phyloP scores from a whole-genome alignment of 1,284 basidiomycete species.

The Schizophyllum amplum region DNA sequence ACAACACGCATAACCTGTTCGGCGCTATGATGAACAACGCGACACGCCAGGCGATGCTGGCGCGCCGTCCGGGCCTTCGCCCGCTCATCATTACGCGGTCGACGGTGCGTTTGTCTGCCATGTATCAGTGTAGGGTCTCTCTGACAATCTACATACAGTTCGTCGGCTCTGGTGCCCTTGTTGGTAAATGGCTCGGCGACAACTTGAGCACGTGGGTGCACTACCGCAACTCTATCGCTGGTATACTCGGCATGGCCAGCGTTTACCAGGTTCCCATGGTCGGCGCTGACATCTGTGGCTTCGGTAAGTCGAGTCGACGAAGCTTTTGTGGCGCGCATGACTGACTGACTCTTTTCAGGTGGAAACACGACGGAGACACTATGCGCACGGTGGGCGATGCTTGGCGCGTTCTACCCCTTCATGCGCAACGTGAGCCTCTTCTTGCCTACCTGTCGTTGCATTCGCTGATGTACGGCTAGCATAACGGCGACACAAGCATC shows the following conservation, averaged over 20 bases:
- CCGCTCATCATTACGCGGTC: slow-evolving; percentile 67
- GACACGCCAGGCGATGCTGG: slow-evolving; percentile 54
- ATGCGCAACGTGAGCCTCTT: slow-evolving; percentile 50
- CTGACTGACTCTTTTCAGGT: slow-evolving; percentile 20
- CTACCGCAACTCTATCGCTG: slow-evolving; percentile 51
- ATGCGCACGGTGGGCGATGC: slow-evolving; percentile 61
- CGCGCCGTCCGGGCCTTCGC: slow-evolving; percentile 49
- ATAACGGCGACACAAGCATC: slow-evolving; percentile 45
- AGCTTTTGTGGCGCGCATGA: neutral
- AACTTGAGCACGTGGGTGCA: slow-evolving; percentile 51
- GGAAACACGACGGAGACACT: slow-evolving; percentile 54
- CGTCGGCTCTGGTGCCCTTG: slow-evolving; percentile 53
- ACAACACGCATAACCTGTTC: slow-evolving; percentile 62
- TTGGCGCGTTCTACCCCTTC: slow-evolving; percentile 67
- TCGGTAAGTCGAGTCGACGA: slow-evolving; percentile 27
- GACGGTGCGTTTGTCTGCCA: no score
- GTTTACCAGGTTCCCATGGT: slow-evolving; percentile 65
- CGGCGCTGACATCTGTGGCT: slow-evolving; percentile 63
- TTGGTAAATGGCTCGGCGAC: slow-evolving; percentile 69
- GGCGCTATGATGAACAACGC: slow-evolving; percentile 65
- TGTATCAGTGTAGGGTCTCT: no score
- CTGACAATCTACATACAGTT: no score
- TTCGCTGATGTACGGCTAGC: slow-evolving; percentile 24
- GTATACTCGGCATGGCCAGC: slow-evolving; percentile 53
- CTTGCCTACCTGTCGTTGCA: neutral